These are phyloP conservation scores for Radiomyces spectabilis DNA, from an alignment of 192 early-diverging fungal species.

Conservation along the genomic window DNA sequence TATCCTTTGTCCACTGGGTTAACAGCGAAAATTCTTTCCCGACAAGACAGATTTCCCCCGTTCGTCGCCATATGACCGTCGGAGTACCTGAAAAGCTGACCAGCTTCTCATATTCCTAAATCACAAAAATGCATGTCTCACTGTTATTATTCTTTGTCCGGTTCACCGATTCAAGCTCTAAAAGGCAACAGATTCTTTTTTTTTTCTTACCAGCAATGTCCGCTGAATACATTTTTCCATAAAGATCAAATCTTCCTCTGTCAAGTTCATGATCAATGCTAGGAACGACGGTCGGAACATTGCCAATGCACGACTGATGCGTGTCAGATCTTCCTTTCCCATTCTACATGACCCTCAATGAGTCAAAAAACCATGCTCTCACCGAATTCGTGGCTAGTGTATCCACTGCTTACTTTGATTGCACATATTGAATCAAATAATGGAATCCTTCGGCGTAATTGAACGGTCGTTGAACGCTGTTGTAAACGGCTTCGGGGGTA, in stretches of 20 bases:
- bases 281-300: slow-evolving; percentile 91
- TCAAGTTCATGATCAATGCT: slow-evolving; percentile 86
- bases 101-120: slow-evolving; percentile 88
- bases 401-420: slow-evolving; percentile 60
- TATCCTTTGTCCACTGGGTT: slow-evolving; percentile 85
- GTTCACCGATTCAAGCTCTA: no score
- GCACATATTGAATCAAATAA: slow-evolving; percentile 78
- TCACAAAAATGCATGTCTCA: background rate
- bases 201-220: slow-evolving; percentile 59
- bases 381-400: background rate
- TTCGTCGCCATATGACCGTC: slow-evolving; percentile 91
- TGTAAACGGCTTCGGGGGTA: slow-evolving; percentile 68
- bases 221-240: slow-evolving; percentile 96
- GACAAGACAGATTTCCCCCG: slow-evolving; percentile 87
- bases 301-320: slow-evolving; percentile 81
- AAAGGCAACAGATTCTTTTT: background rate
- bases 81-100: slow-evolving; percentile 92
- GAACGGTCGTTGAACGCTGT: slow-evolving; percentile 73
- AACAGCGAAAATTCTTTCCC: slow-evolving; percentile 93
- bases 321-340: slow-evolving; percentile 78
- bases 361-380: no score
- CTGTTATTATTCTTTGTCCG: no score
- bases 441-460: slow-evolving; percentile 91
- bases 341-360: no score
- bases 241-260: slow-evolving; percentile 85